phyloP scores from a whole-genome alignment of 1,139 yeast genomes.

The Yamadazyma diospyri region DNA sequence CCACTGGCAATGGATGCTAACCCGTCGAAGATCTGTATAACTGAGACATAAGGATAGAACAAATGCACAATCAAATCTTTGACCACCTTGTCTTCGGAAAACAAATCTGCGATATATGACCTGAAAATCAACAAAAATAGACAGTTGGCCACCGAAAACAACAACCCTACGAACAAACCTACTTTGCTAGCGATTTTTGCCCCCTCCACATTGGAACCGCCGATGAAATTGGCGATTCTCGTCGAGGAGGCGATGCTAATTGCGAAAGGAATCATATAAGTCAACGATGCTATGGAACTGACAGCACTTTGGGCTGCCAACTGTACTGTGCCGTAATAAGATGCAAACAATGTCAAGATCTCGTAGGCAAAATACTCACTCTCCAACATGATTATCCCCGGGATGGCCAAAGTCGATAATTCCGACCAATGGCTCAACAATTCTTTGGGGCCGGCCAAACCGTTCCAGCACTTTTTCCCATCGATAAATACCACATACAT shows the following conservation, averaged over 20 bases:
- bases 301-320: slow-evolving; percentile 89
- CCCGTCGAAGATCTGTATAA: slow-evolving; percentile 76
- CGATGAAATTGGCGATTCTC: slow-evolving; percentile 82
- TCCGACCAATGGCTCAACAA: slow-evolving; percentile 61
- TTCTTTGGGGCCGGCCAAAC: slow-evolving; percentile 40
- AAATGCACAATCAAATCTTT: slow-evolving; percentile 43
- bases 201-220: slow-evolving; percentile 60
- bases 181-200: slow-evolving; percentile 67
- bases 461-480: slow-evolving; percentile 74
- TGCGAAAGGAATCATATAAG: slow-evolving; percentile 88
- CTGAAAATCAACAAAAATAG: slow-evolving; percentile 50
- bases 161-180: slow-evolving; percentile 57
- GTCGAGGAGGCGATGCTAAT: slow-evolving; percentile 85
- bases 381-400: slow-evolving; percentile 71
- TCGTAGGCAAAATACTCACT: slow-evolving; percentile 76
- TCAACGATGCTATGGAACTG: slow-evolving; percentile 72
- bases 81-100: slow-evolving; percentile 70
- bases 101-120: slow-evolving; percentile 56
- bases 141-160: slow-evolving; percentile 58
- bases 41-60: slow-evolving; percentile 65
- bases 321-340: slow-evolving; percentile 77
- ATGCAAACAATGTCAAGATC: slow-evolving; percentile 65
- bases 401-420: slow-evolving; percentile 57
- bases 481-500: slow-evolving; percentile 55
- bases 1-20: slow-evolving; percentile 84